Base-by-base conservation (phyloP, 129 eudicot species). In the Flaveria brownii region DNA sequence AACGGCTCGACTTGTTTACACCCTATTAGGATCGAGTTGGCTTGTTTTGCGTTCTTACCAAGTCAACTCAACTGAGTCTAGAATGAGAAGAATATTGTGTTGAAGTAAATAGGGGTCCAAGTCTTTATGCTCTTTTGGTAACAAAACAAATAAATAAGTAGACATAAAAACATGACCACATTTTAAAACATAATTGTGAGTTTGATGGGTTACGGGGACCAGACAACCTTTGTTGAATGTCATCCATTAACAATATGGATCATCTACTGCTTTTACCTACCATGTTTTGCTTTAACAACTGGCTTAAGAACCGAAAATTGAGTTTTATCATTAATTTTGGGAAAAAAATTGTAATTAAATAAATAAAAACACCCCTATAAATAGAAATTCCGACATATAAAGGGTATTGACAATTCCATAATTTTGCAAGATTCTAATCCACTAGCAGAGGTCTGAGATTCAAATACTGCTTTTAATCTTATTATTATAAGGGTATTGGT, bases 161-260 rank as follows among this genome's bases (percentile, higher is more conserved):
- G 41, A 36, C 41, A 36, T 36, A 36, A 36, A 36, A 36, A 36
- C 41, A 36, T 61, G 41, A 79, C 47, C 41, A 73, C 67, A 63
- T 56, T 33, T 79, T 17, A 71, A 30, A 49, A 60, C 18, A 71
- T 70, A 71, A 54, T 18, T 79, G 73, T 47, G 78, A 72, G 67
- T 62, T 79, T 63, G 68, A 71, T 63, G 47, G 78, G 65, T 47
- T 16, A 62, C 39, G 68, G 82, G 83, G 83, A 79, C 83, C 83
- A 72, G 76, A 72, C 83, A 79, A 72, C 78, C 68, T 79, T 54
- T 64, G 74, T 8, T 67, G 74, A 70, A 46, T 78, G 30, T 6
- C 71, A 56, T 56, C 63, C 63, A 56, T 0, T 59, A 70, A 36
- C 41, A 20, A 51, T 59, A 59, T 46, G 28, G 60, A 36, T 50